phyloP scores from a whole-genome alignment of 345 rosid genomes.

The Populus nigra region DNA sequence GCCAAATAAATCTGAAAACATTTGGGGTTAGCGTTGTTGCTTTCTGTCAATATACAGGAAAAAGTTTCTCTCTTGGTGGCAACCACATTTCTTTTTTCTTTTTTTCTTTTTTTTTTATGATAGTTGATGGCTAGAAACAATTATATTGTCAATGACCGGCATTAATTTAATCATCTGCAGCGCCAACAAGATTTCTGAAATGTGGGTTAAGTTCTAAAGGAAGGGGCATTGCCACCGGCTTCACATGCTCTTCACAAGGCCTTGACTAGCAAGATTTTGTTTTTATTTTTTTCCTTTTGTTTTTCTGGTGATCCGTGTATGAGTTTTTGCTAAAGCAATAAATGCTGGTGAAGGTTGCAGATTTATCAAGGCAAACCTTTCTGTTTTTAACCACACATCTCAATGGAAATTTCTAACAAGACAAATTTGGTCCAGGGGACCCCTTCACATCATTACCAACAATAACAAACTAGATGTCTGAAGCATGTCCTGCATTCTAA shows the following conservation, averaged over 20 bases:
- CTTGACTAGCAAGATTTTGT: not conserved
- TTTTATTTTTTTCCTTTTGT: not conserved
- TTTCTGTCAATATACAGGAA: not conserved
- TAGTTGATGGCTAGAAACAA: not conserved
- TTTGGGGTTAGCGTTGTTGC: not conserved
- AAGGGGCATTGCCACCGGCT: not conserved
- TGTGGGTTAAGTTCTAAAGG: not conserved
- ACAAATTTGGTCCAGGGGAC: too few species aligned
- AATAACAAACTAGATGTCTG: too few species aligned
- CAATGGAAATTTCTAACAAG: too few species aligned
- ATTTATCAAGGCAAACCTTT: too few species aligned
- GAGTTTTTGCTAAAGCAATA: too few species aligned
- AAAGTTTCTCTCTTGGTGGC: not conserved
- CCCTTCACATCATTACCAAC: too few species aligned
- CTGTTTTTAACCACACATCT: too few species aligned
- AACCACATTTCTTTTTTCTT: not conserved
- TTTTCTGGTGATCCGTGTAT: too few species aligned
- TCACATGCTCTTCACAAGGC: constrained; percentile 4
- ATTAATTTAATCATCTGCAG: not conserved
- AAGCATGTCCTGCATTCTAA: too few species aligned
- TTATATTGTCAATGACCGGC: not conserved
- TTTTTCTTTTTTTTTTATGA: not conserved
- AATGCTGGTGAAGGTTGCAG: too few species aligned
- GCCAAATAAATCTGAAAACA: not conserved
- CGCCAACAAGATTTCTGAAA: not conserved